phyloP scores from a whole-genome alignment of 176 grass and related monocot genomes.

The maize (Zea mays) region DNA sequence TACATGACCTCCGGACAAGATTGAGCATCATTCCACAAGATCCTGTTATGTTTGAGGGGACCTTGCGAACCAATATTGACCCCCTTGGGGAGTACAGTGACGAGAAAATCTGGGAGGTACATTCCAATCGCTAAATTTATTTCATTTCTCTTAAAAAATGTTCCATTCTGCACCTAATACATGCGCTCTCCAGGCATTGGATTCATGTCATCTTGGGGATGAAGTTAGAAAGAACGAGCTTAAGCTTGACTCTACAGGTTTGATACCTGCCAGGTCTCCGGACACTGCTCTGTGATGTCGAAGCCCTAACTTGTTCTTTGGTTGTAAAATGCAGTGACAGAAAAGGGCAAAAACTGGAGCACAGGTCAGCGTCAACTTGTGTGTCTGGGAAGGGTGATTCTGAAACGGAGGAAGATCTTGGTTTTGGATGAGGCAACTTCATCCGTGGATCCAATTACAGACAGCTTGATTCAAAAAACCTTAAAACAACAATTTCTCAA shows the following conservation, averaged over 20 bases:
- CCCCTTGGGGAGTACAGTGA: slow-evolving; percentile 64
- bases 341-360: slow-evolving; percentile 42
- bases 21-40: slow-evolving; percentile 80
- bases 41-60: slow-evolving; percentile 75
- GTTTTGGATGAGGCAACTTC: slow-evolving; percentile 38
- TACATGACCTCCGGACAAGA: slow-evolving; percentile 72
- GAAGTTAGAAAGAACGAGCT: slow-evolving; percentile 60
- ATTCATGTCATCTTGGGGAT: slow-evolving; percentile 66
- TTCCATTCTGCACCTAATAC: neutral
- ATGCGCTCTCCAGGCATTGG: slow-evolving; percentile 47
- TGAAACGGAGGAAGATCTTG: slow-evolving; percentile 35
- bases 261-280: neutral
- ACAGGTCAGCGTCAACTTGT: slow-evolving; percentile 44
- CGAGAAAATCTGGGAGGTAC: slow-evolving; percentile 74
- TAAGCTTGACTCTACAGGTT: slow-evolving; percentile 67
- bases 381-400: slow-evolving; percentile 38
- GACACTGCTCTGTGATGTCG: neutral
- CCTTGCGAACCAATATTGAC: slow-evolving; percentile 66
- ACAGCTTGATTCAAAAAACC: slow-evolving; percentile 32
- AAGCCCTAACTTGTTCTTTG: neutral
- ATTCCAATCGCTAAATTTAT: neutral
- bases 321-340: slow-evolving; percentile 25
- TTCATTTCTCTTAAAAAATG: neutral
- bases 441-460: slow-evolving; percentile 26
- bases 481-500: slow-evolving; percentile 23